Evolutionary conservation across 176 grass and related monocot species (phyloP), one percentile per base, ranked within the genome.

Genomic region (Oryza australiensis): DNA sequence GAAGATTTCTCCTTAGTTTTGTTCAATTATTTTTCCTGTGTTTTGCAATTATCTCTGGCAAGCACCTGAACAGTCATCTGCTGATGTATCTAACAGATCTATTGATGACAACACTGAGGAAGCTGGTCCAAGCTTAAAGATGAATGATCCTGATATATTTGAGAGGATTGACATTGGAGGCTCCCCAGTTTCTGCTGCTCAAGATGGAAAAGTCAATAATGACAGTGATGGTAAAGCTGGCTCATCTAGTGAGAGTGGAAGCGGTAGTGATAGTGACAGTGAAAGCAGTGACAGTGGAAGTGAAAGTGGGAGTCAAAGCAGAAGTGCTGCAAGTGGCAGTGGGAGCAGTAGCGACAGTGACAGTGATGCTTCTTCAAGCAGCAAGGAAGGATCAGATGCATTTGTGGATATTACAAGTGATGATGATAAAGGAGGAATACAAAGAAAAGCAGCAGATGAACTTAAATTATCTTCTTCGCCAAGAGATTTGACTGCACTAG

Each of bases 341-440:
- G 84, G 82, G 57, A 99, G 97, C 87, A 99, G 91, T 83, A 95
- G 88, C 22, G 89, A 96, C 64, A 99, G 97, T 80, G 97, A 96
- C 41, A 96, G 90, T 84, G 94, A 94, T 76, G 91, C 80, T 83
- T 94, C 93, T 57, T 94, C 96, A 32, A 93, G 89, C 80, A 92
- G 91, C 74, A 94, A 95, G 42, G 97, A 99, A 87, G 97, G 78
- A 69, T 94, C 91, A 87, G 94, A 99, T 77, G 90, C 90, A 70
- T 82, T 88, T 89, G 93, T 99, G 42, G 94, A 99, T 80, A 99
- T 99, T 69, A 91, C 90, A 78, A 98, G 88, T 69, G 95, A 96
- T 67, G 84, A 94, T 83, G 93, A 94, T 29, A 89, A 89, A 82
- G 69, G 83, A 79, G 79, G 86, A 73, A 29, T 86, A 62, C 78